Conservation (phyloP, 306 rosid genomes). For the Rosa chinensis region DNA sequence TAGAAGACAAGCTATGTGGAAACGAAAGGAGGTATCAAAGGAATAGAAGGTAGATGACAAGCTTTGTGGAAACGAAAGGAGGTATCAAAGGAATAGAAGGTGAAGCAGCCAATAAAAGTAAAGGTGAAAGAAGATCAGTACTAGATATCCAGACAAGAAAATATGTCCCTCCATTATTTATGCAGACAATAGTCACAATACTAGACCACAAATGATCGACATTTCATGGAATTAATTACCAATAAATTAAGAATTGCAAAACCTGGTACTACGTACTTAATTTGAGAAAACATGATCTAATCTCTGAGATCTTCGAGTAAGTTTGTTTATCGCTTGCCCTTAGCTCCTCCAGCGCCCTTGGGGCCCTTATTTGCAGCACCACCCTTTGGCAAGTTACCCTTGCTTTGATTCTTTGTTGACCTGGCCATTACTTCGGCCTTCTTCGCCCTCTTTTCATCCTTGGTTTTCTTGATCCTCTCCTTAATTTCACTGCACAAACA, state of each 20-base stretch:
- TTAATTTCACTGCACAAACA: conserved; percentile 12
- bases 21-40: neutral
- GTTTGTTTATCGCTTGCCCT: neutral
- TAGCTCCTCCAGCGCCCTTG: conserved; percentile 5
- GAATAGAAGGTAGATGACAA: neutral
- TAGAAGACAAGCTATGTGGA: neutral
- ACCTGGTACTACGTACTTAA: neutral
- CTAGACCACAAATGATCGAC: neutral
- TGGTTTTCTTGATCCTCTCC: conserved; percentile 13
- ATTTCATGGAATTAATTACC: neutral
- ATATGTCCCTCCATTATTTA: neutral
- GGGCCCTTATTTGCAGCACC: conserved; percentile 1
- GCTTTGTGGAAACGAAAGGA: neutral
- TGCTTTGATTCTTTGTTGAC: conserved; percentile 1
- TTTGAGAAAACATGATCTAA: neutral
- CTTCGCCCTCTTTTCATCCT: conserved; percentile 20
- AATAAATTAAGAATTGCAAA: neutral
- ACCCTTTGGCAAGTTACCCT: conserved; percentile 8
- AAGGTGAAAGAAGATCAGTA: neutral
- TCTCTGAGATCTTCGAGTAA: neutral
- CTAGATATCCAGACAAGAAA: neutral
- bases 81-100: neutral
- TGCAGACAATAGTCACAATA: neutral
- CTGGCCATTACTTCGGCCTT: conserved; percentile 14
- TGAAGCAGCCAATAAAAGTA: neutral